Evolutionary conservation across 164 flowering plant species (phyloP).

Genomic region (Pachysandra terminalis): DNA sequence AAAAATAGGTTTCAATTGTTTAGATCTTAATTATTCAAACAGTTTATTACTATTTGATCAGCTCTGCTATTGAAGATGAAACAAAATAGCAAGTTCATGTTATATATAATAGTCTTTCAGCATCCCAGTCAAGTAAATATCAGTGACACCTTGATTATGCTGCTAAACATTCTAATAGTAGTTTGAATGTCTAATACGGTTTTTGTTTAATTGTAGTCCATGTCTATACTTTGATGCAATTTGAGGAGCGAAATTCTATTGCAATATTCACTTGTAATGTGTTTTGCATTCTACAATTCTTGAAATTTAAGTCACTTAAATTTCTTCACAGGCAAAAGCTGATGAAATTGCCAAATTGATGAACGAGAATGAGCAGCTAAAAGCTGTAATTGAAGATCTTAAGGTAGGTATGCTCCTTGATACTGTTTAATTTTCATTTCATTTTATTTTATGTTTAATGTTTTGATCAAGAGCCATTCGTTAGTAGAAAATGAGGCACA

Average conservation of each 20-base stretch:
- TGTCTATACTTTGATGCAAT: too few species aligned
- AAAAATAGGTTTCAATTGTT: too few species aligned
- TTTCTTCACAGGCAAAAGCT: conserved; percentile 69
- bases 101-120: too few species aligned
- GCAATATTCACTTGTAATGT: not conserved
- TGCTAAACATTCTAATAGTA: too few species aligned
- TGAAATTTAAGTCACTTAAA: not conserved
- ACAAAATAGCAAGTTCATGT: too few species aligned
- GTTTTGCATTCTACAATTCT: not conserved
- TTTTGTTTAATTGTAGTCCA: not conserved
- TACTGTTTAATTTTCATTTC: not conserved
- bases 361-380: conserved; percentile 93
- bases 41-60: too few species aligned
- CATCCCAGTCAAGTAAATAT: too few species aligned
- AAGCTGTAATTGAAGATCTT: conserved; percentile 61
- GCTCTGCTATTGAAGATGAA: too few species aligned
- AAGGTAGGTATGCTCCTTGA: conserved; percentile 46
- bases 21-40: too few species aligned
- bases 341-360: conserved; percentile 91
- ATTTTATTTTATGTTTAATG: not conserved
- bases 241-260: not conserved
- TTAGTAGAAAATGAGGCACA: not conserved
- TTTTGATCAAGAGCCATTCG: not conserved
- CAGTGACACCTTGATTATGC: too few species aligned
- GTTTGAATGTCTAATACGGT: too few species aligned